Evolutionary conservation across 2,329 filamentous ascomycete species (phyloP), one percentile per base, ranked within the genome.

Genomic region (Apiospora kogelbergensis): DNA sequence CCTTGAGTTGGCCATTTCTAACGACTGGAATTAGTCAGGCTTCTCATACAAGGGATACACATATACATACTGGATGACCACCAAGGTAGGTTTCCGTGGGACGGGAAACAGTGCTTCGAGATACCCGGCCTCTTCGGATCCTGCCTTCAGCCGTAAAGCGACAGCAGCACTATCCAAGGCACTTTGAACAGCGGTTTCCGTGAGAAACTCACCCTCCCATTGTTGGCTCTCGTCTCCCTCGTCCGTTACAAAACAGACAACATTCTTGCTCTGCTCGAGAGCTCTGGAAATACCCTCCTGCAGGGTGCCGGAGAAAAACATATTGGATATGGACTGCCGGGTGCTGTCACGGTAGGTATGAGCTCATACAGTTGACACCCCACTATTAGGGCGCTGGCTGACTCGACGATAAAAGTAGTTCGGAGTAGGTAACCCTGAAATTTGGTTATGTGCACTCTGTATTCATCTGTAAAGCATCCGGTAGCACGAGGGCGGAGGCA

Each of bases 211-310:
- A 37, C 86, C 80, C 79, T 96, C 92, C 93, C 93, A 97, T 71
- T 78, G 81, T 67, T 83, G 81, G 78, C 93, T 95, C 76, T 92
- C 90, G 37, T 89, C 85, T 48, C 86, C 85, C 66, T 88, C 88
- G 78, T 97, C 93, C 94, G 75, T 89, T 41, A 97, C 91, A 80
- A 98, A 97, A 81, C 94, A 97, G 40, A 93, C 87, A 0, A 98
- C 92, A 22, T 92, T 85, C 80, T 95, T 97, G 70, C 88, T 84
- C 78, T 95, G 85, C 70, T 89, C 87, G 7, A 98, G 85, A 15
- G 95, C 94, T 24, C 88, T 84, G 41, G 88, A 85, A 74, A 98
- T 97, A 69, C 93, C 95, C 75, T 91, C 91, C 75, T 97, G 92
- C 24, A 98, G 81, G 70, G 89, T 90, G 22, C 94, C 95, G 70